A percentile compares a stretch with the other conserved stretches of the same genome.
Evolutionary conservation across 306 rosid genomes (phyloP).

Genomic region (Quercus wislizeni): DNA sequence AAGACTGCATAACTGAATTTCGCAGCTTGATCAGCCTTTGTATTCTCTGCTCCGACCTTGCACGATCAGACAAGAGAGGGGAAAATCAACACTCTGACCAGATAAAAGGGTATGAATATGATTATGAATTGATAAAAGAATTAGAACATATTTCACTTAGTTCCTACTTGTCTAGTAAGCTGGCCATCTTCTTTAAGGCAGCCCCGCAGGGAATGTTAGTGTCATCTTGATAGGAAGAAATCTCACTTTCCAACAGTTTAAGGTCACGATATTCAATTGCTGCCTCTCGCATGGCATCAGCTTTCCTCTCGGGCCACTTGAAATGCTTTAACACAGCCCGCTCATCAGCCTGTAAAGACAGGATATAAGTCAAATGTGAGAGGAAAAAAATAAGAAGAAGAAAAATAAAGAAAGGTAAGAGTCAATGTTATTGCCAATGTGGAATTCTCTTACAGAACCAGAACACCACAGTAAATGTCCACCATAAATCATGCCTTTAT

Average conservation of each 20-base stretch:
- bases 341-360: conserved; percentile 75
- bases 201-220: conserved; percentile 64
- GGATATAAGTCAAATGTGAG: conserved; percentile 7
- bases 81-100: conserved; percentile 12
- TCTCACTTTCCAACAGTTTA: conserved; percentile 66
- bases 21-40: conserved; percentile 63
- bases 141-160: conserved; percentile 4
- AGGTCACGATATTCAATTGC: conserved; percentile 86
- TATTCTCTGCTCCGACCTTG: conserved; percentile 78
- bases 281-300: conserved; percentile 92
- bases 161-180: conserved; percentile 79
- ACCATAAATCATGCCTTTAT: background rate
- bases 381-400: background rate
- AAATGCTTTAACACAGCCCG: conserved; percentile 87
- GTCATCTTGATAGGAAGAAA: conserved; percentile 72
- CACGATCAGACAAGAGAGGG: conserved; percentile 22
- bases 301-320: conserved; percentile 97
- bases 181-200: conserved; percentile 81
- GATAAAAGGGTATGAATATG: conserved; percentile 1
- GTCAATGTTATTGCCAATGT: background rate
- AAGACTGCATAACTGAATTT: conserved; percentile 52
- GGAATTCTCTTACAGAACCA: background rate
- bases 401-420: background rate
- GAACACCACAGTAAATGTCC: background rate
- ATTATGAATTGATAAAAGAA: background rate